Evolutionary conservation across 1,284 basidiomycete species (phyloP).

Genomic region (Dichomitus squalens): DNA sequence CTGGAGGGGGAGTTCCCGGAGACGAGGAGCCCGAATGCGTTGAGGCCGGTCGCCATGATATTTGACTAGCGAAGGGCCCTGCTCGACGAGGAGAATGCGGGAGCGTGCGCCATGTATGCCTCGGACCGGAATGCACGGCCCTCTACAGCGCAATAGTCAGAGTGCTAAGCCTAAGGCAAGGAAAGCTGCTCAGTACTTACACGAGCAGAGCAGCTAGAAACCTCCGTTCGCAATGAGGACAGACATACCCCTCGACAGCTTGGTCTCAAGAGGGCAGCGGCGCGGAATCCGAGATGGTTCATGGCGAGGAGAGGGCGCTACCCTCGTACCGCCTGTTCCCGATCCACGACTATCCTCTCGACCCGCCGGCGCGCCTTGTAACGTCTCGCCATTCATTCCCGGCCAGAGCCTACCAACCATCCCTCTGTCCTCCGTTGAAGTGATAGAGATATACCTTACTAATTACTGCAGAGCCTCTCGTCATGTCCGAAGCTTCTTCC

Average conservation of each 20-base stretch:
- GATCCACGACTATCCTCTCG: conserved; percentile 10
- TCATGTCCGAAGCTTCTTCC: conserved; percentile 25
- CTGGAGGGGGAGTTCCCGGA: conserved; percentile 14
- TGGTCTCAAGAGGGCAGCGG: conserved; percentile 21
- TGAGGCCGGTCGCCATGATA: conserved; percentile 18
- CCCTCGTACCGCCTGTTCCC: conserved; percentile 9
- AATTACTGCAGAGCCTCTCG: not conserved
- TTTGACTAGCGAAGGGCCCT: not conserved
- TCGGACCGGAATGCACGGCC: conserved; percentile 9
- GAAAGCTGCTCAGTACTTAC: conserved; percentile 6
- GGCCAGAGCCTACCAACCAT: conserved; percentile 6
- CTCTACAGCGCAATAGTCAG: not conserved
- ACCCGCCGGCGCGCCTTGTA: not conserved
- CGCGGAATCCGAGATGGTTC: conserved; percentile 22
- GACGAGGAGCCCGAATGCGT: conserved; percentile 13
- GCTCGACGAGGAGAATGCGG: not conserved
- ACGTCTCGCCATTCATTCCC: not conserved
- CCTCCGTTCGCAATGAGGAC: conserved; percentile 1
- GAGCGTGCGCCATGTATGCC: conserved; percentile 1
- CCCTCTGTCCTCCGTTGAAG: conserved; percentile 5
- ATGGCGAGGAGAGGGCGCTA: conserved; percentile 20
- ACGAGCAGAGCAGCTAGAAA: not conserved
- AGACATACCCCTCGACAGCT: conserved; percentile 10
- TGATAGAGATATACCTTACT: not conserved
- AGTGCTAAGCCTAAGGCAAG: not conserved